Conservation (phyloP, 1,139 yeast species). For the Zygosaccharomyces sapae region DNA sequence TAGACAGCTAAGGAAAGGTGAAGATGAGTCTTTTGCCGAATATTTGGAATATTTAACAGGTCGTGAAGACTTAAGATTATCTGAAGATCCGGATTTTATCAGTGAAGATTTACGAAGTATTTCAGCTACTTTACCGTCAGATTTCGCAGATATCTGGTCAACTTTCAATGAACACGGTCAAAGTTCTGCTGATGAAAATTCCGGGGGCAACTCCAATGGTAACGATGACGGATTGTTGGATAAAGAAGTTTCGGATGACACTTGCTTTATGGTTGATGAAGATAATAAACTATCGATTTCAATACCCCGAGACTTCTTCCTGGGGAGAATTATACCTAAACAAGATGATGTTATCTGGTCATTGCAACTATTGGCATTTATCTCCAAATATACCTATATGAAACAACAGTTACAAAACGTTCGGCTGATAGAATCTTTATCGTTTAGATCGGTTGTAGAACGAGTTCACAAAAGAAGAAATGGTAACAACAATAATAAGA, state of each 20-base stretch:
- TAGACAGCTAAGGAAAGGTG: slow-evolving; percentile 17
- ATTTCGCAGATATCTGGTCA: slow-evolving; percentile 26
- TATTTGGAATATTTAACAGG: slow-evolving; percentile 22
- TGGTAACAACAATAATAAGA: neutral
- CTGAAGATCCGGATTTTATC: slow-evolving; percentile 15
- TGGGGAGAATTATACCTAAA: slow-evolving; percentile 77
- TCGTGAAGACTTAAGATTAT: slow-evolving; percentile 17
- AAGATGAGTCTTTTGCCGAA: slow-evolving; percentile 22
- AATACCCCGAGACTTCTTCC: slow-evolving; percentile 61
- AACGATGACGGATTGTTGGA: slow-evolving; percentile 4
- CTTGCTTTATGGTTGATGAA: slow-evolving; percentile 18
- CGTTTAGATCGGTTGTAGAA: slow-evolving; percentile 35
- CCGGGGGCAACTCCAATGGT: slow-evolving; percentile 2
- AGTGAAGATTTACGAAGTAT: slow-evolving; percentile 17
- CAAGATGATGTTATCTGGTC: slow-evolving; percentile 96
- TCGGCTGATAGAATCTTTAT: slow-evolving; percentile 48
- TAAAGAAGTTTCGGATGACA: slow-evolving; percentile 10
- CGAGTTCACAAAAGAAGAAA: slow-evolving; percentile 19
- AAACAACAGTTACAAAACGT: slow-evolving; percentile 72
- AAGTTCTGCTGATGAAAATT: slow-evolving; percentile 4
- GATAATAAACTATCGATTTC: slow-evolving; percentile 27
- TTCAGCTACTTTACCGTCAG: slow-evolving; percentile 21
- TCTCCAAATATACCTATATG: slow-evolving; percentile 82
- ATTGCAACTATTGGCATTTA: slow-evolving; percentile 82
- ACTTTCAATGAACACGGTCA: slow-evolving; percentile 4